phyloP scores from a whole-genome alignment of 1,284 basidiomycete species.

The Bjerkandera adusta region DNA sequence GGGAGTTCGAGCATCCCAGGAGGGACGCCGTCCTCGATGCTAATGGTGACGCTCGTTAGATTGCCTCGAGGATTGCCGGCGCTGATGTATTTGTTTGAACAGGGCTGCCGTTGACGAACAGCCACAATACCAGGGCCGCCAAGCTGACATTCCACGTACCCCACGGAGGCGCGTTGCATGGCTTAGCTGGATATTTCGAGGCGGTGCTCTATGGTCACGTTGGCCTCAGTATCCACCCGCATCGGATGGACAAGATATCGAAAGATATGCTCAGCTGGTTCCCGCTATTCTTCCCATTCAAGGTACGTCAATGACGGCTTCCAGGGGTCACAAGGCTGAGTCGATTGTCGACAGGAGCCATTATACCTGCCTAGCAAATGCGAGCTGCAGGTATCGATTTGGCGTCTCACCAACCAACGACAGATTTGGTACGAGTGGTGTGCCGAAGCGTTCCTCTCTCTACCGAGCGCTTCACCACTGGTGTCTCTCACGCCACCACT shows the following conservation, averaged over 20 bases:
- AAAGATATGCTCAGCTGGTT: slow-evolving; percentile 99
- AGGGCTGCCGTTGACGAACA: slow-evolving; percentile 86
- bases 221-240: slow-evolving; percentile 92
- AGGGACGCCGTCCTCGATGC: slow-evolving; percentile 74
- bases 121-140: slow-evolving; percentile 82
- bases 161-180: slow-evolving; percentile 92
- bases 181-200: slow-evolving; percentile 98
- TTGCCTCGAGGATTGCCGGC: slow-evolving; percentile 3
- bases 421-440: slow-evolving; percentile 99
- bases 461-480: slow-evolving; percentile 30
- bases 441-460: slow-evolving; percentile 85
- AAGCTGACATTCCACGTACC: slow-evolving; percentile 91
- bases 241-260: slow-evolving; percentile 78
- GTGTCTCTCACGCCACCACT: slow-evolving; percentile 21
- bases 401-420: slow-evolving; percentile 86
- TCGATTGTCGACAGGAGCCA: slow-evolving; percentile 60
- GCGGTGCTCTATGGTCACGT: slow-evolving; percentile 89
- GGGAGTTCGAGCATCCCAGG: slow-evolving; percentile 96
- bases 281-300: slow-evolving; percentile 94
- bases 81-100: slow-evolving; percentile 9
- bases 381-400: slow-evolving; percentile 92
- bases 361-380: slow-evolving; percentile 91
- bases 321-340: neutral
- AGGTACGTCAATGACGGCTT: slow-evolving; percentile 42
- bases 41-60: slow-evolving; percentile 46